These are phyloP conservation scores for Aspergillus pseudoterreus DNA, from an alignment of 2,329 filamentous ascomycete species.

Conservation along the genomic window DNA sequence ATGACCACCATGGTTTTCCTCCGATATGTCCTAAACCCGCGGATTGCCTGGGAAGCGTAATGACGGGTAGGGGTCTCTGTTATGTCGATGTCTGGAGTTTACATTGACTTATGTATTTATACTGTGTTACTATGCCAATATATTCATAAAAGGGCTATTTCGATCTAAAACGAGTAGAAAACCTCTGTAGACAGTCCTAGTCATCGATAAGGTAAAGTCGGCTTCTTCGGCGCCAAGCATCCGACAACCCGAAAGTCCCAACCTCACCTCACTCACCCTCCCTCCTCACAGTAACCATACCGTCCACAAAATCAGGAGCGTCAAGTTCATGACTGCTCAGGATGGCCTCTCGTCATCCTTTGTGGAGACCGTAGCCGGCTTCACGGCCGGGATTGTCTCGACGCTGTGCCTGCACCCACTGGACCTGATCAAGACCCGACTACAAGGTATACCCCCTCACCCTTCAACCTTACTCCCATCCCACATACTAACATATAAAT, in stretches of 20 bases:
- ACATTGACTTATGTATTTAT: conserved; percentile 25
- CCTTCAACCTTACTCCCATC: neutral
- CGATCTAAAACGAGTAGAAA: too few species aligned
- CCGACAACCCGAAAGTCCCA: neutral
- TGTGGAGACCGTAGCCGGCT: conserved; percentile 84
- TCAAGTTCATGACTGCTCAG: conserved; percentile 41
- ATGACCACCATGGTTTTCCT: neutral
- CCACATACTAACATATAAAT: neutral
- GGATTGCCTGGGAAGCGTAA: neutral
- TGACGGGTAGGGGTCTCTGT: conserved; percentile 1
- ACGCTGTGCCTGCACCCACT: conserved; percentile 88
- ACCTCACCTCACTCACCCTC: neutral
- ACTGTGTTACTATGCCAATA: conserved; percentile 10
- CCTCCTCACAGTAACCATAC: conserved; percentile 3
- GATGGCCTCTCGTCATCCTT: conserved; percentile 68
- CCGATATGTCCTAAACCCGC: neutral
- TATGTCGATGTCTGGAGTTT: conserved; percentile 9
- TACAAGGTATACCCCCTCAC: conserved; percentile 64
- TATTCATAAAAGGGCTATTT: too few species aligned
- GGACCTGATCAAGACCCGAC: conserved; percentile 92
- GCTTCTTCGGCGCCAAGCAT: too few species aligned
- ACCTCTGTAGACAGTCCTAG: too few species aligned
- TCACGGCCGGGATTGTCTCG: conserved; percentile 80
- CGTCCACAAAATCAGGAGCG: conserved; percentile 2
- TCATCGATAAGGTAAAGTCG: too few species aligned